Evolutionary conservation across 192 early-diverging fungal genomes (phyloP).

Genomic region (Ambispora gerdemannii): DNA sequence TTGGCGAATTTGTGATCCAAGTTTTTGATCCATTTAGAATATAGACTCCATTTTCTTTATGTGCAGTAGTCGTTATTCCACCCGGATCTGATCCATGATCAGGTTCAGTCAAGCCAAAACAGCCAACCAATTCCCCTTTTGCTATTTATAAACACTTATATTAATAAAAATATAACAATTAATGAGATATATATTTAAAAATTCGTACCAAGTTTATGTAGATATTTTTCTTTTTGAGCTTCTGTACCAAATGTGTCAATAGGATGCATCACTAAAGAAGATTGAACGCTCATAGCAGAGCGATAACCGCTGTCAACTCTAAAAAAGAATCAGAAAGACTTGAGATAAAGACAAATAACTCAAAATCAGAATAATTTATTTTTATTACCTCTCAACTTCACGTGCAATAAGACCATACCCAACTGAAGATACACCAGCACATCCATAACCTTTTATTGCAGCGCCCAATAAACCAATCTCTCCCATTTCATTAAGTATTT

Average conservation of each 20-base stretch:
- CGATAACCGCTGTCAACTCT: slow-evolving; percentile 95
- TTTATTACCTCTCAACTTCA: slow-evolving; percentile 79
- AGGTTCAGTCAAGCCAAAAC: slow-evolving; percentile 96
- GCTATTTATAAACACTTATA: slow-evolving; percentile 45
- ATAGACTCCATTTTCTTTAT: slow-evolving; percentile 66
- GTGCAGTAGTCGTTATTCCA: slow-evolving; percentile 88
- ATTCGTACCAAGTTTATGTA: slow-evolving; percentile 73
- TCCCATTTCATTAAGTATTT: slow-evolving; percentile 94
- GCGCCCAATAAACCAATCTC: slow-evolving; percentile 88
- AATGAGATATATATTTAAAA: not conserved
- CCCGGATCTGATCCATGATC: slow-evolving; percentile 95
- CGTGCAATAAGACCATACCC: slow-evolving; percentile 95
- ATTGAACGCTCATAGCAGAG: slow-evolving; percentile 97
- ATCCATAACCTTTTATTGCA: slow-evolving; percentile 95
- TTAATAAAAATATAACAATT: not conserved
- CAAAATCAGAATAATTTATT: slow-evolving; percentile 5
- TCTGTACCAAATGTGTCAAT: slow-evolving; percentile 93
- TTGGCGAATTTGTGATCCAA: slow-evolving; percentile 99
- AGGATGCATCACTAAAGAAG: slow-evolving; percentile 97
- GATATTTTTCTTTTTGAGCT: slow-evolving; percentile 85
- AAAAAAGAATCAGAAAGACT: not conserved
- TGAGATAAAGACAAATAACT: slow-evolving; percentile 1
- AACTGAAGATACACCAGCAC: slow-evolving; percentile 94
- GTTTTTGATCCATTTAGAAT: slow-evolving; percentile 91
- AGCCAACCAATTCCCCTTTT: slow-evolving; percentile 81